Percentiles rank a stretch among this genome's conserved stretches.
These are phyloP conservation scores for Fomes fomentarius DNA, from an alignment of 1,284 basidiomycete genomes.

Conservation along the genomic window DNA sequence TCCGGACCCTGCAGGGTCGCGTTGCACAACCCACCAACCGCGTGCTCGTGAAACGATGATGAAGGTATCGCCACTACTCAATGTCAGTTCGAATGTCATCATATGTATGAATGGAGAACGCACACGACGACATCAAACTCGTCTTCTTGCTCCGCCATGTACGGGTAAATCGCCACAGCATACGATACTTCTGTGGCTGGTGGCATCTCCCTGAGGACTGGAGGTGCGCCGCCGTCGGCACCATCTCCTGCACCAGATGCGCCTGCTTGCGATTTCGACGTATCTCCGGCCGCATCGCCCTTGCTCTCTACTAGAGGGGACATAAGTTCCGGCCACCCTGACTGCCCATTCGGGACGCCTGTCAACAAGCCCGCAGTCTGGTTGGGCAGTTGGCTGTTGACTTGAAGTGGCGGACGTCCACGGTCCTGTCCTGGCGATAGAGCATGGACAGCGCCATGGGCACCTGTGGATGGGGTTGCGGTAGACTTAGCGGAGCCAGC, in stretches of 20 bases:
- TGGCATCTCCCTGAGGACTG: conserved; percentile 50
- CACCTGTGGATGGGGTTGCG: conserved; percentile 22
- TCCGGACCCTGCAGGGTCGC: conserved; percentile 87
- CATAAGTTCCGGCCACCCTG: conserved; percentile 75
- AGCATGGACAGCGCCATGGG: conserved; percentile 17
- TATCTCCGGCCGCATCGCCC: conserved; percentile 31
- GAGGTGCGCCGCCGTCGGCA: conserved; percentile 23
- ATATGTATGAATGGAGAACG: conserved; percentile 39
- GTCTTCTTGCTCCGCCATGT: conserved; percentile 95
- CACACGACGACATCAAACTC: conserved; percentile 98
- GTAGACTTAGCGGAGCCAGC: conserved; percentile 33
- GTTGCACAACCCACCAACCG: conserved; percentile 99
- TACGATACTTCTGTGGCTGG: conserved; percentile 75
- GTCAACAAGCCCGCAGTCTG: conserved; percentile 46
- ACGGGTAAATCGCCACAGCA: conserved; percentile 91
- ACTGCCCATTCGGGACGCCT: conserved; percentile 55
- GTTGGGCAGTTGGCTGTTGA: conserved; percentile 50
- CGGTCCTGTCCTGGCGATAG: conserved; percentile 27
- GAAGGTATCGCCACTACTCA: conserved; percentile 81
- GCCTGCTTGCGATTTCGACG: conserved; percentile 24
- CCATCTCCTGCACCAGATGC: conserved; percentile 14
- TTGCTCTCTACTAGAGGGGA: conserved; percentile 61
- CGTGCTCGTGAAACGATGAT: conserved; percentile 92
- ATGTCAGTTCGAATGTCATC: conserved; percentile 8
- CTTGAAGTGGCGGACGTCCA: conserved; percentile 65